Percentiles rank a stretch among this genome's conserved stretches.
Evolutionary conservation across 192 early-diverging fungal species (phyloP).

Genomic region (Coemansia sp.): DNA sequence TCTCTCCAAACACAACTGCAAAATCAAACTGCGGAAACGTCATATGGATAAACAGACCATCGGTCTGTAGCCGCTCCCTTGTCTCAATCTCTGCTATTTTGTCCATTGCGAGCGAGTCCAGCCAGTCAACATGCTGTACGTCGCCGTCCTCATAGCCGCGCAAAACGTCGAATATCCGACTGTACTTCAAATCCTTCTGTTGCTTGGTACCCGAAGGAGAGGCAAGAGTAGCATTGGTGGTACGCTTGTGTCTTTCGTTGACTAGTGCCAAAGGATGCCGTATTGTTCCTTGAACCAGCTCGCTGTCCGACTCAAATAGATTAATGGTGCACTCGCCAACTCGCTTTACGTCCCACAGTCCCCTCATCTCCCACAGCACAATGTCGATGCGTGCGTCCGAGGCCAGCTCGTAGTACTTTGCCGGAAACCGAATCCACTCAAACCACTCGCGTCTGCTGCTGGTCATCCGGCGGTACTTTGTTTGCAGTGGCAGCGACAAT

Average conservation of each 20-base stretch:
- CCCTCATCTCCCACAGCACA: slow-evolving; percentile 78
- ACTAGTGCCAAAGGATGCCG: slow-evolving; percentile 53
- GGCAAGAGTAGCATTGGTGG: slow-evolving; percentile 32
- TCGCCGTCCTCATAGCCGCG: slow-evolving; percentile 88
- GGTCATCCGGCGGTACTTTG: slow-evolving; percentile 32
- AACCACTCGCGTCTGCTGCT: slow-evolving; percentile 64
- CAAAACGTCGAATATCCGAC: slow-evolving; percentile 81
- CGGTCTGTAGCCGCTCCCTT: slow-evolving; percentile 48
- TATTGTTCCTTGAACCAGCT: slow-evolving; percentile 83
- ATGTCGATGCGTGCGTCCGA: slow-evolving; percentile 67
- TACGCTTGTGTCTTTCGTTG: slow-evolving; percentile 59
- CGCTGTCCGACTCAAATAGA: slow-evolving; percentile 83
- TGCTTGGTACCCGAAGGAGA: background rate
- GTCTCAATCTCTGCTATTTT: slow-evolving; percentile 83
- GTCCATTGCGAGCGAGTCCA: slow-evolving; percentile 87
- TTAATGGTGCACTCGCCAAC: slow-evolving; percentile 76
- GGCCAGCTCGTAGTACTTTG: slow-evolving; percentile 85
- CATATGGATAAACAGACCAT: slow-evolving; percentile 75
- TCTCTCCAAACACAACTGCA: slow-evolving; percentile 89
- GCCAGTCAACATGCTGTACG: slow-evolving; percentile 84
- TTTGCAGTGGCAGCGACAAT: slow-evolving; percentile 45
- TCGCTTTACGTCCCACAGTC: slow-evolving; percentile 70
- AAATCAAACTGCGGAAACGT: slow-evolving; percentile 96
- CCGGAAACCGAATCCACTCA: slow-evolving; percentile 90
- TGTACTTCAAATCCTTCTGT: slow-evolving; percentile 45